A percentile compares a stretch with the other conserved stretches of the same genome.
These are phyloP conservation scores for Rhodosporidiobolus odoratus DNA, from an alignment of 768 basidiomycete species.

Conservation along the genomic window DNA sequence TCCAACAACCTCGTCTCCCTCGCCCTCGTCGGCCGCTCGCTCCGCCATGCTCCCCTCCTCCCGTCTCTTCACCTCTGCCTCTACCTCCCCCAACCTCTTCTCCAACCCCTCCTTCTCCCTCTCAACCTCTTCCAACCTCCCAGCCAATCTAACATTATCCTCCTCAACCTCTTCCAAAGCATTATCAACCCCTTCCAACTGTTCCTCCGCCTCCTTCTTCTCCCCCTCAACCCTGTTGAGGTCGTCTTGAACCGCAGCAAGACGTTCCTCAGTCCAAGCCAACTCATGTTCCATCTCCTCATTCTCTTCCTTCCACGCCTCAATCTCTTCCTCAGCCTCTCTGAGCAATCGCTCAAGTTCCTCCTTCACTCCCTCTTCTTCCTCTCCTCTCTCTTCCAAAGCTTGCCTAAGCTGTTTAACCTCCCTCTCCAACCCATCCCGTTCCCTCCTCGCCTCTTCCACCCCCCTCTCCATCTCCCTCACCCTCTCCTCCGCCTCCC, in stretches of 20 bases:
- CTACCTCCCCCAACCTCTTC: neutral
- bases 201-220: neutral
- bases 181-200: neutral
- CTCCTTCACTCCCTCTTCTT: neutral
- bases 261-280: constrained; percentile 21
- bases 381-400: neutral
- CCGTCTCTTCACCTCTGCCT: neutral
- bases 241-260: constrained; percentile 3
- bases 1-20: neutral
- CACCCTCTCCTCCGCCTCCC: constrained; percentile 9
- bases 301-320: neutral
- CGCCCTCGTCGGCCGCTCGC: neutral
- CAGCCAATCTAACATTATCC: neutral
- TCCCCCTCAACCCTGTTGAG: constrained; percentile 10
- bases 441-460: neutral
- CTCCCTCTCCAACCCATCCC: neutral
- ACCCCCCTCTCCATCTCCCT: too few species aligned
- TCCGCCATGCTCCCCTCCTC: neutral
- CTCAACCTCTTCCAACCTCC: neutral
- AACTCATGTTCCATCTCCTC: constrained; percentile 25
- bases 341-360: constrained; percentile 6
- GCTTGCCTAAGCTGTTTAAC: too few species aligned
- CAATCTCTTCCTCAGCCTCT: neutral
- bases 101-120: neutral
- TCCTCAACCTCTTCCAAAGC: neutral